Evolutionary conservation across 1,284 basidiomycete genomes (phyloP), one percentile per base, ranked within the genome.

Genomic region (Irpex rosettiformis): DNA sequence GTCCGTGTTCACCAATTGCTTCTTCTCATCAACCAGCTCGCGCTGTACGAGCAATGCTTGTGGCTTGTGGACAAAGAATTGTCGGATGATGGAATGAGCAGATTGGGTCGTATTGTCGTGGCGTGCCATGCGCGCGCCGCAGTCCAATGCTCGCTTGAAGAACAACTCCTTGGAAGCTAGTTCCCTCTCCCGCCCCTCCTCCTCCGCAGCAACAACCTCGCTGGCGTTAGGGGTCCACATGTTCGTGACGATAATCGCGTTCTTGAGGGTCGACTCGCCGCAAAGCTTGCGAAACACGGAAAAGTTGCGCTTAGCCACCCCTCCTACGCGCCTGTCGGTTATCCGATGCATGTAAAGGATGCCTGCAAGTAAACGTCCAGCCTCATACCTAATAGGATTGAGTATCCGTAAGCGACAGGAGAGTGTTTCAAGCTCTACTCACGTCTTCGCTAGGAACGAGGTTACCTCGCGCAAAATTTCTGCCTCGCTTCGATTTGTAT

Each of bases 311-410:
- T 71, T 71, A 10, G 78, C 77, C 22, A 78, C 77, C 24, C 81
- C 80, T 40, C 77, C 78, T 63, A 83, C 73, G 27, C 79, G 70
- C 66, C 75, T 71, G 61, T 82, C 81, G 55, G 78, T 74, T 60
- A 83, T 83, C 4, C 79, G 74, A 62, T 83, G 80, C 67, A 82
- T 70, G 67, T 82, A 83, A 43, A 83, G 75, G 63, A 83, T 72
- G 0, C 81, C 82, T 2, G 75, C 70, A 21, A 83, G 70, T 48
- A 72, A 75, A 56, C 70, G 64, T n/a, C 75, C 76, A 48, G 73
- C 69, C 59, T 76, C 70, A 60, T 79, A 75, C 54, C 79, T 81
- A 43, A 18, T 13, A 13, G 13, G 3, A 5, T 13, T 28, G 5
- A 43, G 37, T 58, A 8, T 48, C 7, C 18, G 33, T 24, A 28